Base-by-base conservation (phyloP, 768 basidiomycete species). In the Hebeloma cylindrosporum region DNA sequence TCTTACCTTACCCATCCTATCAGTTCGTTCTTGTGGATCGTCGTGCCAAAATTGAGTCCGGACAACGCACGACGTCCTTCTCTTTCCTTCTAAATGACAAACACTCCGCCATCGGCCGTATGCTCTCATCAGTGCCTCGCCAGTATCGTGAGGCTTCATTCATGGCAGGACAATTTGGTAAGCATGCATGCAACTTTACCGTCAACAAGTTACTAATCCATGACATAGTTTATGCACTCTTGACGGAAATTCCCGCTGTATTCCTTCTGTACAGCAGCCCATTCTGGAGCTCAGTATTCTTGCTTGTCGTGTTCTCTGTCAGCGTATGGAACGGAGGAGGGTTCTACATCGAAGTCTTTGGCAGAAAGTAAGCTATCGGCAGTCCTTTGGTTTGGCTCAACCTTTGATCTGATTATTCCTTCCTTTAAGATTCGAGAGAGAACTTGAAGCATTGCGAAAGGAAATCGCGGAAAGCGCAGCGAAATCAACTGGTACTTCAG, bases 301-400 rank as follows among this genome's bases (percentile, higher is more conserved):
- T 97, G 17, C 67, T 94, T 28, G 52, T 78, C 52, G 86, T 97
- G 32, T 90, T 97, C 58, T 71, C 78, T 11, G 89, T 93, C 33
- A 88, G 88, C 47, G 92, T 88, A 0, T 98, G 93, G 93, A 98
- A 97, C 60, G 94, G 94, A 7, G 93, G 88, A 17, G 90, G 89
- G 1, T 96, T 85, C 72, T 96, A 96, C 63, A 93, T 96, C 42
- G 93, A 96, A 63, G 93, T 96, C 14, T 96, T 95, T 60, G 93
- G 93, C 21, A 82, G 93, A 68, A 95, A 96, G 93, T 94, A 51
- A 54, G 90, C 78, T 18, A 46, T 47, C 49, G 18, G 11, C 16
- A 22, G 7, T 43, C 23, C 46, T 36, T 10, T 31, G 5, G 30
- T 47, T 23, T 36, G 5, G 8, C 18, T 43, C 52, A 26, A 57